These are phyloP conservation scores for Geoglossum glabrum DNA, from an alignment of 495 filamentous ascomycete genomes.

Conservation along the genomic window DNA sequence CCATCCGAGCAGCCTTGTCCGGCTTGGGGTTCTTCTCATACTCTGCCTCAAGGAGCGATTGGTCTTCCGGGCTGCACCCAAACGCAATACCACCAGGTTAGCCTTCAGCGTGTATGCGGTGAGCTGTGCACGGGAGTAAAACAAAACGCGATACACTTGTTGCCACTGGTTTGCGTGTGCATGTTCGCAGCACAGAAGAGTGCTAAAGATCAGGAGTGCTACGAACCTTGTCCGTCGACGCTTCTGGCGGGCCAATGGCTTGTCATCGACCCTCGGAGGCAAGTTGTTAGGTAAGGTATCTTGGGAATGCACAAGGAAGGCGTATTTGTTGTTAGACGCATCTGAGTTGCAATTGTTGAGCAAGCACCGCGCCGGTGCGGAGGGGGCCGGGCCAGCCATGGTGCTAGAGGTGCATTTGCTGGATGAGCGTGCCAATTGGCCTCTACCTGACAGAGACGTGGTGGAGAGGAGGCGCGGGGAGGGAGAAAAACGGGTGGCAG, in stretches of 20 bases:
- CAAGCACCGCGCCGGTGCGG: not conserved
- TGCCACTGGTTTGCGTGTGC: no score
- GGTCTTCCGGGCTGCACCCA: constrained; percentile 77
- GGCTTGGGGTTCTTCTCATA: constrained; percentile 77
- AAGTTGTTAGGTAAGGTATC: constrained; percentile 40
- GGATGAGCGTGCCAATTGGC: not conserved
- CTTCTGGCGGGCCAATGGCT: constrained; percentile 44
- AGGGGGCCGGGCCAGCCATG: not conserved
- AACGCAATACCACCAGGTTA: constrained; percentile 10
- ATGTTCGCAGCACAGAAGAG: not conserved
- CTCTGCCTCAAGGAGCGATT: constrained; percentile 73
- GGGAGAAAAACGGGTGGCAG: not conserved
- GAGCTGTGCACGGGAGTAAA: not conserved
- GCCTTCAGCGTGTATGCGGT: not conserved
- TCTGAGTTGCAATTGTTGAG: not conserved
- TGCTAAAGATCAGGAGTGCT: not conserved
- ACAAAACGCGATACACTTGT: not conserved
- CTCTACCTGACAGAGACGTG: not conserved
- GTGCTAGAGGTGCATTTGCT: not conserved
- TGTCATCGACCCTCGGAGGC: constrained; percentile 46
- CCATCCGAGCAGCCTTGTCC: constrained; percentile 70
- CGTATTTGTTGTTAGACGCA: constrained; percentile 22
- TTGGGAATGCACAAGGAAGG: constrained; percentile 51
- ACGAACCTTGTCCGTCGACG: constrained; percentile 38
- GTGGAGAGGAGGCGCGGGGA: not conserved